Evolutionary conservation across 129 eudicot genomes (phyloP), one percentile per base, ranked within the genome.

Genomic region (Scalesia atractyloides): DNA sequence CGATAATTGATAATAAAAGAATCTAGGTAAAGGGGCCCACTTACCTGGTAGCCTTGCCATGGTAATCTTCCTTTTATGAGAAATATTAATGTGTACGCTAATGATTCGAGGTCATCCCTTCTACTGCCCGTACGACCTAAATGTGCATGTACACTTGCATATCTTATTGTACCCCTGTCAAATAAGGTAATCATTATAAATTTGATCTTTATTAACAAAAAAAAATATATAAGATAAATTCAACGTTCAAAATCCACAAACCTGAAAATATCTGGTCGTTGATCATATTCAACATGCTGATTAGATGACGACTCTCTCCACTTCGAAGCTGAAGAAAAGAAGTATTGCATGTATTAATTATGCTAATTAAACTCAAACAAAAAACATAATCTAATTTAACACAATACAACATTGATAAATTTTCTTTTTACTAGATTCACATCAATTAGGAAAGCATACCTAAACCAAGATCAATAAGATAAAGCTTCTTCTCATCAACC

Each of bases 111-210:
- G 80, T 95, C 99, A 43, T 95, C 99, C 84, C 99, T 91, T 74
- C 99, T 83, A 81, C 97, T 90, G 69, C 99, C 99, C 0, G 99
- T 95, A n/a, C 99, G 99, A 56, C 99, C 99, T 80, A 95, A 82
- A 83, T 95, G 99, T 19, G 99, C 99, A 83, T 95, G 99, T 64
- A 95, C 99, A 83, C 99, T 95, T 65, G 97, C 97, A 81, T 95
- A 95, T 70, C 99, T 80, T 84, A 95, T 91, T 50, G 99, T 95
- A 68, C 99, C 99, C 86, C 99, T 95, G 87, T 64, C 37, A 68
- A 54, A 64, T 13, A 69, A 68, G 30, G 48, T 72, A 50, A 20
- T 67, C 18, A 36, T 33, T 66, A 66, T 20, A 14, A 51, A 37
- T 2, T 16, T 47, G 19, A 7, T 10, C 59, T 59, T 60, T 15